Base-by-base conservation (phyloP, 176 grass and related monocot species). In the Phragmites australis region DNA sequence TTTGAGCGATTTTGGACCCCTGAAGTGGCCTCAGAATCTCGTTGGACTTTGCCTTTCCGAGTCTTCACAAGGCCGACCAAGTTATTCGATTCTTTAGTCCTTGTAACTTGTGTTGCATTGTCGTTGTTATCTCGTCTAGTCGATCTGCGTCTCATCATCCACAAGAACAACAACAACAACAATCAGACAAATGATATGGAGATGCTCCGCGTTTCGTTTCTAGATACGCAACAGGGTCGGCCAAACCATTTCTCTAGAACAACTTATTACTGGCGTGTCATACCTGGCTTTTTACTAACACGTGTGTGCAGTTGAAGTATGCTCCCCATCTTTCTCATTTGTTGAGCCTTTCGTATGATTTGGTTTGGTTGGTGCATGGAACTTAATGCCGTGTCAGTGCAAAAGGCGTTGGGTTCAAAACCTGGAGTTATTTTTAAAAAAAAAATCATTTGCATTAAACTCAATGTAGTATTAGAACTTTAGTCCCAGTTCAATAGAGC, bases 1-100 rank as follows among this genome's bases (percentile, higher is more conserved):
- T 82, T 21, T 25, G 25, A 29, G 39, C 70, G n/a, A 5, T 75
- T 45, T 55, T 3, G 3, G 34, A 3, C 37, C 8, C 39, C 11
- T 1, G 1, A 37, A 83, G 71, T 56, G 81, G 60, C 59, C 12
- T 1, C 23, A 22, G 81, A 75, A 83, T 83, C 70, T 44, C 5
- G 11, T 0, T 32, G 7, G 10, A 31, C 19, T 62, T 54, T 50
- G 29, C 75, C 44, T 78, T 64, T 78, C 27, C 5, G 40, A 51
- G 55, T 25, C 68, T 62, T 30, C 80, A 32, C 52, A 30, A 45
- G n/a, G 23, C 69, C 69, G 81, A 74, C 70, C 81, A 22, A 26
- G 34, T 30, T 83, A 43, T 83, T 74, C 69, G 18, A 25, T 58
- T 55, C 70, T 49, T 22, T 23, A 41, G 0, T 26, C 16, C 30